A percentile compares a stretch with the other conserved stretches of the same genome.
Conservation (phyloP, 116 monocot genomes). For the Papilionanthe hybrid region DNA sequence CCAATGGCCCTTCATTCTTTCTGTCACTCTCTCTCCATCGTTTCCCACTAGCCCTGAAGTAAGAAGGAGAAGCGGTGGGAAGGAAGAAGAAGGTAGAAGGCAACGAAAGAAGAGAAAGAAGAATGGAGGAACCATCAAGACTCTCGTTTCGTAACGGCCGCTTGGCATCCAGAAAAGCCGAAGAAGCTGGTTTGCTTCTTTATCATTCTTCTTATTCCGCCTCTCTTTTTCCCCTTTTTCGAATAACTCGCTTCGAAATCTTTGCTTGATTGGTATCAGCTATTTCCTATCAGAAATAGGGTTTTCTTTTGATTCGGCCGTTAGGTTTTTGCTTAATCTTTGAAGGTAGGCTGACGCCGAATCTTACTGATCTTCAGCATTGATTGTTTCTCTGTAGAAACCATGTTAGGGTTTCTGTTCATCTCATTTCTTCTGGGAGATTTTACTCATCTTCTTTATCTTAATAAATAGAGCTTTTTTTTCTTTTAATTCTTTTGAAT, state of each 20-base stretch:
- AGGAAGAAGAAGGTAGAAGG: conserved; percentile 2
- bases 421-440: not conserved
- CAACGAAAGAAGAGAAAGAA: conserved; percentile 21
- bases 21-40: not conserved
- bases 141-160: conserved; percentile 49
- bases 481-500: not conserved
- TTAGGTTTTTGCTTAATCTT: not conserved
- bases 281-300: not conserved
- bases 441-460: not conserved
- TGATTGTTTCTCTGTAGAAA: not conserved
- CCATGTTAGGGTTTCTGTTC: not conserved
- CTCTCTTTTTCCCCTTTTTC: not conserved
- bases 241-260: not conserved
- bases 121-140: conserved; percentile 43
- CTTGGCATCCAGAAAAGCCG: conserved; percentile 53
- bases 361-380: too few relatives aligned
- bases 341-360: not conserved
- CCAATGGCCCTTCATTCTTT: not conserved
- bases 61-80: too few relatives aligned
- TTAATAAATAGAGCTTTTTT: not conserved
- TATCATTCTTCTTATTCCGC: not conserved
- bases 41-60: too few relatives aligned
- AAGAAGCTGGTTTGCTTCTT: conserved; percentile 49
- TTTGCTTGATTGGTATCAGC: not conserved
- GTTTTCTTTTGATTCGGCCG: not conserved